Base-by-base conservation (phyloP, 352 stramenopile genomes). In the Globisporangium middletonii region DNA sequence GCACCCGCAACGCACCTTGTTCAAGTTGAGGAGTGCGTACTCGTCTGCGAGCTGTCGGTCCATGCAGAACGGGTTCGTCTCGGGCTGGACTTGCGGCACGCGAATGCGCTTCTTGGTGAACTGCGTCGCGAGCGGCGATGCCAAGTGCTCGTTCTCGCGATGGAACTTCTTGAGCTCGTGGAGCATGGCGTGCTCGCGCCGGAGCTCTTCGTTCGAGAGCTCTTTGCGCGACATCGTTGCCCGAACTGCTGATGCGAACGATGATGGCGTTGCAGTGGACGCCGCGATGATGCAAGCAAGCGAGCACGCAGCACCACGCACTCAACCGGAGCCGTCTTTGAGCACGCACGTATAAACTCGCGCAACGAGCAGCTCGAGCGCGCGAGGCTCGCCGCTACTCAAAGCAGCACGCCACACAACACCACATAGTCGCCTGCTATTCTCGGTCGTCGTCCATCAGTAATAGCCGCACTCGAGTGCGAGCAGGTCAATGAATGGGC, bases 11-110 rank as follows among this genome's bases (percentile, higher is more conserved):
- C 49, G n/a, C 64, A 89, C 83, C 73, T 90, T 92, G 69, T 94
- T 94, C 62, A 90, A 73, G 57, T 91, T 86, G 57, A 77, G 59
- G 52, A 79, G 80, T 57, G 79, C 66, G 53, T 86, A 88, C 54
- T 73, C 81, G 57, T 92, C 84, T n/a, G 81, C 77, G 53, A 92
- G 57, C 57, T 90, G 84, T 16, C 79, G 72, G 27, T 92, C 78
- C 50, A 69, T 58, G 54, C 79, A 91, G 59, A 92, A 92, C 41
- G 80, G 80, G 53, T 94, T 89, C 46, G 60, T 64, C 27, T 92
- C 75, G 54, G 67, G 28, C 48, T 89, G 77, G 26, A 86, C 64
- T 2, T 62, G 67, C 8, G 81, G 82, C 47, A 89, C 62, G 13
- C 75, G 78, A 7, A 87, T 50, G 45, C 81, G 74, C 59, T 91